A percentile compares a stretch with the other conserved stretches of the same genome.
Evolutionary conservation across 2,329 filamentous ascomycete genomes (phyloP).

Genomic region (Colletotrichum ledebouriae): DNA sequence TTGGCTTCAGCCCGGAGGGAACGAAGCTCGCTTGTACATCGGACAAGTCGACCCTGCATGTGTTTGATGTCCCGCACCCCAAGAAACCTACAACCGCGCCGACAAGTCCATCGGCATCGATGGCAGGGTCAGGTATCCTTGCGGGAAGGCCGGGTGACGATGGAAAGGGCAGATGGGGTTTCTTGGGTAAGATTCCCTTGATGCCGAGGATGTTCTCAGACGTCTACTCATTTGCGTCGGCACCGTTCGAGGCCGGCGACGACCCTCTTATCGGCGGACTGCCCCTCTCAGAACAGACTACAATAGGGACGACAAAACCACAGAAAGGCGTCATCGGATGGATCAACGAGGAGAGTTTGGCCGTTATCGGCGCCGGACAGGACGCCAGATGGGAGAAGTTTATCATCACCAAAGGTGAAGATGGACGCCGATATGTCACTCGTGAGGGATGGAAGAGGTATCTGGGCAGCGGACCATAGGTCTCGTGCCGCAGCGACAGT

Average conservation of each 20-base stretch:
- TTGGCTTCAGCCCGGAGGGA: slow-evolving; percentile 88
- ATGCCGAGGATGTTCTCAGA: slow-evolving; percentile 92
- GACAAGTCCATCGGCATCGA: slow-evolving; percentile 45
- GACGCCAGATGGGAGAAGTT: slow-evolving; percentile 93
- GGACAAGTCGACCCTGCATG: slow-evolving; percentile 94
- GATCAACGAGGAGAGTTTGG: slow-evolving; percentile 78
- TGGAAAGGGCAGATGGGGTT: slow-evolving; percentile 83
- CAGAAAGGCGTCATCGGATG: slow-evolving; percentile 90
- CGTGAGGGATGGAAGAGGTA: slow-evolving; percentile 89
- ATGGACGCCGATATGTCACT: slow-evolving; percentile 75
- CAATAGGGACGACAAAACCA: slow-evolving; percentile 68
- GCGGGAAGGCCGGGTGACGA: slow-evolving; percentile 56
- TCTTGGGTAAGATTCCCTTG: slow-evolving; percentile 85
- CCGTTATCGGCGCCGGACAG: slow-evolving; percentile 83
- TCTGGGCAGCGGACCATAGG: slow-evolving; percentile 58
- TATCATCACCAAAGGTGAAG: slow-evolving; percentile 74
- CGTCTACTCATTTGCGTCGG: slow-evolving; percentile 85
- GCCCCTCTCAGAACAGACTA: slow-evolving; percentile 58
- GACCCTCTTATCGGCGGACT: slow-evolving; percentile 68
- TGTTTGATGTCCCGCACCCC: slow-evolving; percentile 84
- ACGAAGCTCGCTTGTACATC: slow-evolving; percentile 90
- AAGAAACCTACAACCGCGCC: slow-evolving; percentile 52
- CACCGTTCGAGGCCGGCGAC: slow-evolving; percentile 86
- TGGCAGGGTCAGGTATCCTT: slow-evolving; percentile 34
- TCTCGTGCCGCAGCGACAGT: too few species aligned